A percentile compares a stretch with the other conserved stretches of the same genome.
Evolutionary conservation across 2,329 filamentous ascomycete genomes (phyloP).

Genomic region (Ascochyta lentis): DNA sequence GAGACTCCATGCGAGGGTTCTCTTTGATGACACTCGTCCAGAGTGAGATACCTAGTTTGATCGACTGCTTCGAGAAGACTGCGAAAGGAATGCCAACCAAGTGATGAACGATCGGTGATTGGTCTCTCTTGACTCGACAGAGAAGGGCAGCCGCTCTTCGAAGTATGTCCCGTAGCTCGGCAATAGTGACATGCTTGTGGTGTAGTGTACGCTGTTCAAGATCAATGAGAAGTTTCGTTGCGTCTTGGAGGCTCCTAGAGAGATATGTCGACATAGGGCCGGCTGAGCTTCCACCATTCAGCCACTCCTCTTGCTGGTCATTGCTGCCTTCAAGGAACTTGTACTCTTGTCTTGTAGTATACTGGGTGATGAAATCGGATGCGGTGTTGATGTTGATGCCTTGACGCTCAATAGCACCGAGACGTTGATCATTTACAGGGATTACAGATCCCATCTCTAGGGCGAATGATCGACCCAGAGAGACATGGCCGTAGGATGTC

Average conservation of each 20-base stretch:
- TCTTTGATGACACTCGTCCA: conserved; percentile 98
- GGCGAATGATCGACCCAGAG: conserved; percentile 91
- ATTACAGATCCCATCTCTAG: conserved; percentile 89
- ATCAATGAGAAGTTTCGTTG: conserved; percentile 68
- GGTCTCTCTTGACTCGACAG: conserved; percentile 76
- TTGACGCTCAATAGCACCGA: conserved; percentile 78
- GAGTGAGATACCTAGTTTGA: conserved; percentile 91
- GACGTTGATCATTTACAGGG: conserved; percentile 82
- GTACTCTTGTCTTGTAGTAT: conserved; percentile 96
- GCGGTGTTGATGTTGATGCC: conserved; percentile 84
- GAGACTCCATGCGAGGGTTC: conserved; percentile 85
- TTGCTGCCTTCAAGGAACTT: conserved; percentile 80
- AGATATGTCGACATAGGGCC: conserved; percentile 29
- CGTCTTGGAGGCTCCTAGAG: conserved; percentile 56
- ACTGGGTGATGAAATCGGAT: conserved; percentile 95
- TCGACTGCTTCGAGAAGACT: conserved; percentile 92
- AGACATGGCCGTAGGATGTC: conserved; percentile 87
- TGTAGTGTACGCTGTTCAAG: conserved; percentile 74
- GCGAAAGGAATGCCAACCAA: conserved; percentile 92
- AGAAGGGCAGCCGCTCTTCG: conserved; percentile 85
- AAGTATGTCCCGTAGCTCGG: conserved; percentile 80
- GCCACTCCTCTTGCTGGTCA: conserved; percentile 68
- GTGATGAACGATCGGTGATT: conserved; percentile 81
- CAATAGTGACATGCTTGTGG: conserved; percentile 72
- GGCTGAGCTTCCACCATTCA: conserved; percentile 58